These are phyloP conservation scores for Dactylellina cionopaga DNA, from an alignment of 2,329 filamentous ascomycete species.

Conservation along the genomic window DNA sequence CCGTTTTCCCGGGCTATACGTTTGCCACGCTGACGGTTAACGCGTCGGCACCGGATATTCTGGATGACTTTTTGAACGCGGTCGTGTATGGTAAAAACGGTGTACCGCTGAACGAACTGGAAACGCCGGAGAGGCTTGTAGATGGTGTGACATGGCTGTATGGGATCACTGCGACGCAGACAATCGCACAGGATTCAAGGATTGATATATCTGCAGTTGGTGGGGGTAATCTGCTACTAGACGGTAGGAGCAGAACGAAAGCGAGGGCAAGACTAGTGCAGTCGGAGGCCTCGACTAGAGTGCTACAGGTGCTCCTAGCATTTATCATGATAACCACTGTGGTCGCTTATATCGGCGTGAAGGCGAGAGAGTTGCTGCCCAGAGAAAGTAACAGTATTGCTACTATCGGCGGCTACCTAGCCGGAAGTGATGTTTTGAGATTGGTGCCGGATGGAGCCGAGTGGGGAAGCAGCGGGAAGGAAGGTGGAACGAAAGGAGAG, in stretches of 20 bases:
- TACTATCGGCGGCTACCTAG: slow-evolving; percentile 57
- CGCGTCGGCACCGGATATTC: not conserved
- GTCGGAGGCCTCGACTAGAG: slow-evolving; percentile 57
- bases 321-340: slow-evolving; percentile 57
- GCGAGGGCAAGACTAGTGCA: slow-evolving; percentile 54
- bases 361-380: slow-evolving; percentile 56
- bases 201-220: slow-evolving; percentile 34
- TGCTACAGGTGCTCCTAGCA: slow-evolving; percentile 58
- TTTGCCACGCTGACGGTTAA: slow-evolving; percentile 23
- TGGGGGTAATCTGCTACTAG: not conserved
- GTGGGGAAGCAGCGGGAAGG: slow-evolving; percentile 56
- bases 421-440: slow-evolving; percentile 56
- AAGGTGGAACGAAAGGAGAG: slow-evolving; percentile 30
- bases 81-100: slow-evolving; percentile 34
- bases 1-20: slow-evolving; percentile 1
- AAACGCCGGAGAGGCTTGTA: slow-evolving; percentile 12
- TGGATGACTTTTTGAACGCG: slow-evolving; percentile 34
- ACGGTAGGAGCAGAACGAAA: slow-evolving; percentile 34
- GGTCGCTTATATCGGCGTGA: slow-evolving; percentile 55
- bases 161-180: slow-evolving; percentile 57
- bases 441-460: slow-evolving; percentile 56
- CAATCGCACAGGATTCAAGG: slow-evolving; percentile 52
- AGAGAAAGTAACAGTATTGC: slow-evolving; percentile 59
- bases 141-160: slow-evolving; percentile 54
- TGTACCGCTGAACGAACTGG: slow-evolving; percentile 18